Evolutionary conservation across 2,329 filamentous ascomycete genomes (phyloP).

Genomic region (Capronia coronata): DNA sequence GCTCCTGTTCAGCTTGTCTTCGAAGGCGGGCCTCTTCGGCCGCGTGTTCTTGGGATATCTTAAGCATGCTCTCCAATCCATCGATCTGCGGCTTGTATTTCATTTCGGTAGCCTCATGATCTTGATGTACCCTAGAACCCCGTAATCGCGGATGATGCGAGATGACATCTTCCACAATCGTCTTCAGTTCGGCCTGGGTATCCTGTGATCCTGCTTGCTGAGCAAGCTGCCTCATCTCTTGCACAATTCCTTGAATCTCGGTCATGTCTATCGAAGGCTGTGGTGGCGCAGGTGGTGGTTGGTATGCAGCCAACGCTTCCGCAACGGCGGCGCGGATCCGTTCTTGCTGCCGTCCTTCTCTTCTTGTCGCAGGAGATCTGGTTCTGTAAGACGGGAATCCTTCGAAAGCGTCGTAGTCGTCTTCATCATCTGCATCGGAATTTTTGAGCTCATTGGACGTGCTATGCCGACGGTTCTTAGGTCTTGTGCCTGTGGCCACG

Average conservation of each 20-base stretch:
- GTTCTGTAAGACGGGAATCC: conserved; percentile 55
- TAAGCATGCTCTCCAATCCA: conserved; percentile 64
- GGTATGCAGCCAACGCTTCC: conserved; percentile 55
- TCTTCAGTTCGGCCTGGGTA: conserved; percentile 49
- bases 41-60: conserved; percentile 55
- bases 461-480: conserved; percentile 56
- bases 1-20: conserved; percentile 63
- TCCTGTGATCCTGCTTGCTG: conserved; percentile 20
- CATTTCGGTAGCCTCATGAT: conserved; percentile 47
- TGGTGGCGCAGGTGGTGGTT: conserved; percentile 23
- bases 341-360: conserved; percentile 56
- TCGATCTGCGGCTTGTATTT: conserved; percentile 53
- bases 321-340: conserved; percentile 59
- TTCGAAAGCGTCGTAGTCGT: conserved; percentile 55
- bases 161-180: conserved; percentile 58
- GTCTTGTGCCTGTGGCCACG: conserved; percentile 52
- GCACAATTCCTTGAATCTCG: conserved; percentile 36
- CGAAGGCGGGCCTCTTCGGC: conserved; percentile 60
- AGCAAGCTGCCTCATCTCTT: conserved; percentile 31
- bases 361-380: conserved; percentile 60
- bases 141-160: conserved; percentile 51
- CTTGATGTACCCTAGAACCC: conserved; percentile 44
- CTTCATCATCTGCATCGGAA: conserved; percentile 92
- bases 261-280: conserved; percentile 34
- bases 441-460: conserved; percentile 62